Conservation (phyloP, 768 basidiomycete species). For the Tricholoma terreum region DNA sequence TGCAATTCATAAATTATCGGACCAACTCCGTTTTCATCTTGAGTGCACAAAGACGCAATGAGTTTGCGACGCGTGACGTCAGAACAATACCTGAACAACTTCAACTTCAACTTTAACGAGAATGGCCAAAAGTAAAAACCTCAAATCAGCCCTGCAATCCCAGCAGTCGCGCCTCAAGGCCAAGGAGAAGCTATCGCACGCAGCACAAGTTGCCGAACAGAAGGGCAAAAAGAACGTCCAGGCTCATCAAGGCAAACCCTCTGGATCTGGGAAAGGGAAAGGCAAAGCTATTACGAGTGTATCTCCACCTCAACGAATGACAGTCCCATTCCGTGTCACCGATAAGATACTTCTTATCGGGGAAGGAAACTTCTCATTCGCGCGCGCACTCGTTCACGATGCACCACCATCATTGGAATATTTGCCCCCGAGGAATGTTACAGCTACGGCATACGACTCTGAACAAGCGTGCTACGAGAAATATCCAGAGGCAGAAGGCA, state of each 20-base stretch:
- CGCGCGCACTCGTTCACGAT: slow-evolving; percentile 62
- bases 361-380: slow-evolving; percentile 95
- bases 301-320: slow-evolving; percentile 34
- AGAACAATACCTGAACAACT: too few species aligned
- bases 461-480: slow-evolving; percentile 75
- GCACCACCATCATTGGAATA: slow-evolving; percentile 46
- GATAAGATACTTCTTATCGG: slow-evolving; percentile 79
- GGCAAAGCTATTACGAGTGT: slow-evolving; percentile 33
- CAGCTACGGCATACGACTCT: slow-evolving; percentile 84
- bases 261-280: slow-evolving; percentile 29
- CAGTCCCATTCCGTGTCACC: slow-evolving; percentile 61
- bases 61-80: too few species aligned
- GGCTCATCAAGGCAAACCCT: slow-evolving; percentile 4
- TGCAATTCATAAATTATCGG: too few species aligned
- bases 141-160: slow-evolving; percentile 67
- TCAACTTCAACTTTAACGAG: not conserved
- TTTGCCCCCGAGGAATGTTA: slow-evolving; percentile 64
- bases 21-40: too few species aligned
- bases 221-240: slow-evolving; percentile 35
- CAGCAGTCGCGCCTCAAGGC: slow-evolving; percentile 65
- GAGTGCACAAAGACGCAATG: too few species aligned
- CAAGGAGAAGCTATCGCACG: slow-evolving; percentile 53
- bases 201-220: slow-evolving; percentile 50
- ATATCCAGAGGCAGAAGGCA: slow-evolving; percentile 69
- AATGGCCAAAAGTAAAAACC: slow-evolving; percentile 53